Evolutionary conservation across 2,329 filamentous ascomycete species (phyloP), one percentile per base, ranked within the genome.

Genomic region (Colletotrichum liaoningense): DNA sequence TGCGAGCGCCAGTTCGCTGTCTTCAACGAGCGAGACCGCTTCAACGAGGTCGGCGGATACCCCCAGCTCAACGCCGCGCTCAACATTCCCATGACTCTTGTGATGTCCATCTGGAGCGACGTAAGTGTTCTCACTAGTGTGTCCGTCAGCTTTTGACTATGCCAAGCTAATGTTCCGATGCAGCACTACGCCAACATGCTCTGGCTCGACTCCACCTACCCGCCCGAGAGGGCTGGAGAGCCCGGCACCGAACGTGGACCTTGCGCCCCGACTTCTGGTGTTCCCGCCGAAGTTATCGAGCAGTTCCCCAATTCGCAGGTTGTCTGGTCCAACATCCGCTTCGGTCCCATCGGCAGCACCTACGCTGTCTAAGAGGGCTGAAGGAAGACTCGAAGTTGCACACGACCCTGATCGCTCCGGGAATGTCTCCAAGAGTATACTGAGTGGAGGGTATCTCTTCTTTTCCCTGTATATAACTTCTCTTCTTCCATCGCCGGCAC

Each of bases 41-140:
- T 90, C 81, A 80, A 81, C 63, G 76, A 83, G 35, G 84, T 88
- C 67, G 90, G 90, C 64, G 91, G 90, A 30, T 78, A 91, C 69
- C 79, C 83, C n/a, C 81, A 81, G 60, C 89, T 92, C 86, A 85
- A 85, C 75, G 79, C 84, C 14, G 89, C 86, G 22, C 81, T 92
- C 57, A 80, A 80, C 3, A 76, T 84, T 59, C 89, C 88, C 42
- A 91, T 92, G 88, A 90, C 92, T 35, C 85, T 92, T 6, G 90
- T 91, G 77, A 86, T 92, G 86, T 87, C 84, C 22, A 82, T 90
- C 71, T 90, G 88, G 88, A 90, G 91, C 76, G 91, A 92, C 80
- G 77, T 79, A 66, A 77, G 77, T 75, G 12, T 16, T 46, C 0
- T 0, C 19, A 42, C 35, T 5, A 14, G 16, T 9, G 4, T 8